Base-by-base conservation (phyloP, 1,284 basidiomycete species). In the Boletus smithii region DNA sequence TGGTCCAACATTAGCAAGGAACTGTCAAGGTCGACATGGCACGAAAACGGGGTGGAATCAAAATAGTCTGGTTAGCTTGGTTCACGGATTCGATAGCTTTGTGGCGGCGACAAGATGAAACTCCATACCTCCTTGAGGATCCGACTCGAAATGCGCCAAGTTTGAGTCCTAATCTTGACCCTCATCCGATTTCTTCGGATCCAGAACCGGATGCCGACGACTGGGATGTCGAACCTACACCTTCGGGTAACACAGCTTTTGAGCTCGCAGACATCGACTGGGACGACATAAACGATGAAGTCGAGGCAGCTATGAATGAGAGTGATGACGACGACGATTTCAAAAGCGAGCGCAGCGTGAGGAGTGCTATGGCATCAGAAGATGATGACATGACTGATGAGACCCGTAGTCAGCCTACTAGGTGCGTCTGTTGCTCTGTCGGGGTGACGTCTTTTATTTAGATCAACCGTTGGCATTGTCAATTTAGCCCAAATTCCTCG, bases 1-100 rank as follows among this genome's bases (percentile, higher is more conserved):
- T 13, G 9, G 23, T 48, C 30, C 33, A 14, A 20, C 27, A 26
- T 48, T 59, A 91, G 87, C 77, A 80, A 53, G 91, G 91, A 29
- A 98, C 95, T 0, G 85, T 87, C 53, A 98, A 99, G 69, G 92
- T 95, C 1, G 85, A 92, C 58, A 72, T 77, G 35, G 93, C 94
- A 1, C 76, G 81, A 31, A 76, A 78, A 56, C 78, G 81, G 17
- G 79, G 83, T 8, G 77, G 77, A 11, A 78, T 91, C 57, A 81
- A 88, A 57, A 80, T 97, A 50, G 93, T 99, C 7, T 89, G 87
- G 81, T 71, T 90, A 3, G 73, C 80, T 8, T 98, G 95, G 95
- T 87, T 97, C 60, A 84, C 83, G 41, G 87, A 94, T 62, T 90
- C 85, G 10, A 74, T 95, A 44, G 85, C 88, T 14, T 71, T 85